A percentile compares a stretch with the other conserved stretches of the same genome.
Evolutionary conservation across 345 rosid genomes (phyloP).

Genomic region (Citrus reticulata): DNA sequence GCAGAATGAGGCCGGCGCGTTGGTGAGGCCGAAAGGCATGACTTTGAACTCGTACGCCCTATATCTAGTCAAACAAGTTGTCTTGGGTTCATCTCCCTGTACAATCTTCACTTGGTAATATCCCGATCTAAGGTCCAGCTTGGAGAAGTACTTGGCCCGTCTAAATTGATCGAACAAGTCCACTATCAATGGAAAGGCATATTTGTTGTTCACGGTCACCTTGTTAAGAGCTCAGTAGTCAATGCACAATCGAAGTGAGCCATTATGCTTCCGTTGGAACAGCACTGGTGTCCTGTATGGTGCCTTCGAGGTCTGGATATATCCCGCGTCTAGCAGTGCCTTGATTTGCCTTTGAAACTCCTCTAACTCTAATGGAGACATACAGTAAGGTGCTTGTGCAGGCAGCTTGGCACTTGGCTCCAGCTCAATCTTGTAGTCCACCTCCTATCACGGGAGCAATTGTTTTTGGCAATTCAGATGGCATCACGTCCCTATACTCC

Average conservation of each 20-base stretch:
- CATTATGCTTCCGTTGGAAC: background rate
- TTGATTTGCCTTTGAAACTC: background rate
- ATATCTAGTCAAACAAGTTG: background rate
- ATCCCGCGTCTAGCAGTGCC: accelerated
- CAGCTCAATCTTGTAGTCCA: background rate
- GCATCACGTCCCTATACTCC: background rate
- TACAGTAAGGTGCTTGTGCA: background rate
- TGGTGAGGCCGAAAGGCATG: background rate
- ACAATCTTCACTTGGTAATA: background rate
- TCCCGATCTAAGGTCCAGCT: background rate
- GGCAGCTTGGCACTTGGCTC: accelerated
- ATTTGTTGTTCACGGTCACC: background rate
- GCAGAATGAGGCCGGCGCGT: accelerated
- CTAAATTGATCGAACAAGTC: background rate
- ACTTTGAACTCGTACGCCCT: background rate
- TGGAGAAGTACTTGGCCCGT: background rate
- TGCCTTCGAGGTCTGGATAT: background rate
- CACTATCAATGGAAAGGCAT: background rate
- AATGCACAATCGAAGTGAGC: background rate
- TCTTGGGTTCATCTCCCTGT: background rate
- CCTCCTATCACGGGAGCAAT: accelerated
- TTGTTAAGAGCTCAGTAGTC: background rate
- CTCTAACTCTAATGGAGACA: background rate
- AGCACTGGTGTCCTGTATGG: accelerated
- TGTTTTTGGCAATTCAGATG: background rate